These are phyloP conservation scores for Flammula alnicola DNA, from an alignment of 1,284 basidiomycete species.

Conservation along the genomic window DNA sequence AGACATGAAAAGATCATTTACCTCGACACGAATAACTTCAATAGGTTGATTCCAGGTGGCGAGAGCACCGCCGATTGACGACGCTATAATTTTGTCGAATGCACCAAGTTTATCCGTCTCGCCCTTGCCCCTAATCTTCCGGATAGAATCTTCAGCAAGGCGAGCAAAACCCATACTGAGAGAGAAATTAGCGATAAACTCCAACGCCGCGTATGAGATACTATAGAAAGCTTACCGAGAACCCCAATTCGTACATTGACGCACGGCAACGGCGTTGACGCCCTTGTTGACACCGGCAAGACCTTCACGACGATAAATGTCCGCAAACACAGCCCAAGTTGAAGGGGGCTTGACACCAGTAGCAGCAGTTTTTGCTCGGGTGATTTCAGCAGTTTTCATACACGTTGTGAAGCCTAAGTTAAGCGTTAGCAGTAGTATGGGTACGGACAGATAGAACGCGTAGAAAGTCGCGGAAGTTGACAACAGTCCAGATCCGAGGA, in stretches of 20 bases:
- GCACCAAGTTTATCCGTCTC: slow-evolving; percentile 80
- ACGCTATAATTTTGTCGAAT: slow-evolving; percentile 87
- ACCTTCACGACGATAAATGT: slow-evolving; percentile 94
- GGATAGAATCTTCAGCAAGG: slow-evolving; percentile 85
- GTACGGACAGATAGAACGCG: slow-evolving; percentile 9
- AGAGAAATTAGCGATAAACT: background rate
- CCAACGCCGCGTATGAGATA: background rate
- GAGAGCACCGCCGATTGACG: slow-evolving; percentile 93
- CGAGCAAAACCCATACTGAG: slow-evolving; percentile 95
- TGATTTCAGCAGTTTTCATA: slow-evolving; percentile 99
- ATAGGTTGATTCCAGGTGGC: slow-evolving; percentile 99
- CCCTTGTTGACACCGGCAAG: slow-evolving; percentile 99
- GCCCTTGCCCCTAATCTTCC: slow-evolving; percentile 75
- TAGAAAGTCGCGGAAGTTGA: background rate
- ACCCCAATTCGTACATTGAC: slow-evolving; percentile 99
- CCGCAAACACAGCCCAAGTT: slow-evolving; percentile 92
- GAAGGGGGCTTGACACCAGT: slow-evolving; percentile 89
- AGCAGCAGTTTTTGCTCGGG: slow-evolving; percentile 94
- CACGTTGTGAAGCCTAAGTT: slow-evolving; percentile 91
- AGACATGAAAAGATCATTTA: slow-evolving; percentile 32
- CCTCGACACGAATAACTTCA: slow-evolving; percentile 94
- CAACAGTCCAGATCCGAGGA: background rate
- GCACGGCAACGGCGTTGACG: slow-evolving; percentile 97
- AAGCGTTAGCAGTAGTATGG: slow-evolving; percentile 19
- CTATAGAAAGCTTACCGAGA: slow-evolving; percentile 68